Base-by-base conservation (phyloP, 2,329 filamentous ascomycete genomes). In the Beauveria caledonica region DNA sequence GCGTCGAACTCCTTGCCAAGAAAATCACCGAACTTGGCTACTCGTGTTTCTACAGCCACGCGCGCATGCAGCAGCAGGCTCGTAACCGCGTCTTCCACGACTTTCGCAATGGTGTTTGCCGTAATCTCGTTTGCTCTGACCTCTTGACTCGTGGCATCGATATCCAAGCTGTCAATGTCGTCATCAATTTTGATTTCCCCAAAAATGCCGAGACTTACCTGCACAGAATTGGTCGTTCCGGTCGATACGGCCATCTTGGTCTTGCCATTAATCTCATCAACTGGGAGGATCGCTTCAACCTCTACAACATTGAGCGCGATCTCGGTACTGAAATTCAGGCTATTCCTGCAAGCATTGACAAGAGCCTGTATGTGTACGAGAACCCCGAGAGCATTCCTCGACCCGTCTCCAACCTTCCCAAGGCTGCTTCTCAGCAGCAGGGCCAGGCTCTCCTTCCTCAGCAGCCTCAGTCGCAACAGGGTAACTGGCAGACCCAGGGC, bases 121-220 rank as follows among this genome's bases (percentile, higher is more conserved):
- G 94, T 69, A 99, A 99, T 73, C 85, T 99, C 42, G 94, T 99
- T 64, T 99, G 94, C 77, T 99, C 95, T 2, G 94, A 99, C 77
- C 82, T 99, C 44, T 84, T 99, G 65, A 99, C 94, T 64, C 92
- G 94, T 77, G 94, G 94, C 86, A 99, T 99, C 70, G 94, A 99
- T 77, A 99, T 99, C 66, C 94, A 99, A 76, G 94, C 94, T 58
- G 94, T 99, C 71, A 99, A 99, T 69, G 94, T 99, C 60, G 94
- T 99, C 72, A 99, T 99, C 84, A 99, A 99, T 79, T 99, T 99
- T 70, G 94, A 99, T 71, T 99, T 99, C 74, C 94, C 94, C 59
- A 99, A 99, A 80, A 99, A 99, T 70, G 95, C 94, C 17, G 94
- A 99, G 77, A 99, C 94, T 0, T 99, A 99, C 72, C 86, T 99